Percentiles rank a stretch among this genome's conserved stretches.
phyloP scores from a whole-genome alignment of 768 basidiomycete genomes.

The Crassisporium funariophilum region DNA sequence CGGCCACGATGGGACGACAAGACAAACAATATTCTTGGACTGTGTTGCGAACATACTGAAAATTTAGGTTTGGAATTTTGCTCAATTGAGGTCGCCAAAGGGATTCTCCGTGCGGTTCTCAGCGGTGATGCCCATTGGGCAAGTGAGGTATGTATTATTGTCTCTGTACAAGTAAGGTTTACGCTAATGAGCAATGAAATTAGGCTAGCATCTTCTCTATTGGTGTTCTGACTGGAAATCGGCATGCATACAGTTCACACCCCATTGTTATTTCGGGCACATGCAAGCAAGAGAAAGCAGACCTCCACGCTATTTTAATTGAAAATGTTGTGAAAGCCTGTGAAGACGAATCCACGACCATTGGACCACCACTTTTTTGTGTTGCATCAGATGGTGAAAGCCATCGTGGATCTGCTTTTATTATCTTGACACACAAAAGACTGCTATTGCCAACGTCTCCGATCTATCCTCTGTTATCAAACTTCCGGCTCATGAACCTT shows the following conservation, averaged over 20 bases:
- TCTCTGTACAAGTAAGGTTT: background rate
- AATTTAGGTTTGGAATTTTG: conserved; percentile 10
- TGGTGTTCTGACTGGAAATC: conserved; percentile 14
- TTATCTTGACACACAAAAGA: conserved; percentile 11
- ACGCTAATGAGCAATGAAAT: background rate
- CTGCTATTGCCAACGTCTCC: conserved; percentile 10
- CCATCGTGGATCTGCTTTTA: conserved; percentile 12
- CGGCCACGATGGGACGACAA: conserved; percentile 17
- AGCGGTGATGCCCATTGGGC: conserved; percentile 12
- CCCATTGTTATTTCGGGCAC: conserved; percentile 21
- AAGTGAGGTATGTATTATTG: conserved; percentile 9
- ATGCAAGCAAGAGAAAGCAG: conserved; percentile 17
- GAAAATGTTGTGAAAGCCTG: conserved; percentile 2
- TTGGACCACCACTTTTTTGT: conserved; percentile 1
- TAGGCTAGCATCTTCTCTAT: conserved; percentile 16
- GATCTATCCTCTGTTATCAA: conserved; percentile 17
- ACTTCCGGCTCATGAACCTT: conserved; percentile 20
- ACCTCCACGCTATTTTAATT: conserved; percentile 11
- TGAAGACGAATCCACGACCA: background rate
- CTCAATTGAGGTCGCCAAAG: conserved; percentile 12
- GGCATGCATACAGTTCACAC: conserved; percentile 4
- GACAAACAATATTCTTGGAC: conserved; percentile 11
- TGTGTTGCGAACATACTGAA: conserved; percentile 15
- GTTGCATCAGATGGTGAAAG: conserved; percentile 19
- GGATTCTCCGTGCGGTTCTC: conserved; percentile 6